Evolutionary conservation across 2,329 filamentous ascomycete species (phyloP).

Genomic region (Capronia epimyces): DNA sequence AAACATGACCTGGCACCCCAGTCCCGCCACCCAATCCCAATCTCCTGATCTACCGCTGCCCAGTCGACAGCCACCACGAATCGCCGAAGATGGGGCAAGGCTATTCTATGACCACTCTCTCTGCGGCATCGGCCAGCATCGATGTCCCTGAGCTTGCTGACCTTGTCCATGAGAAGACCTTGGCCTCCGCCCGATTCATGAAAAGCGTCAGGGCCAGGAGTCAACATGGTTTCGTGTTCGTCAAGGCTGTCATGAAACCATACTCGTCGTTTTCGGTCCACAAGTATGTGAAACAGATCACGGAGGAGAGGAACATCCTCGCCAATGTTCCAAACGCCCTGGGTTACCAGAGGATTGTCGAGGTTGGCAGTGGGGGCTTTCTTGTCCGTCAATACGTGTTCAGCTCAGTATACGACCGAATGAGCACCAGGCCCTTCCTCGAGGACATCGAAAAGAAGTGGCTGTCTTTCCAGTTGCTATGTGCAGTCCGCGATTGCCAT

Average conservation of each 20-base stretch:
- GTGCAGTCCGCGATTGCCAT: slow-evolving; percentile 87
- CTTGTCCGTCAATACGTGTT: slow-evolving; percentile 92
- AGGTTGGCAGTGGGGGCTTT: slow-evolving; percentile 87
- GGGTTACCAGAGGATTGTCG: slow-evolving; percentile 81
- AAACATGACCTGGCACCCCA: background rate
- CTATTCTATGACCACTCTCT: slow-evolving; percentile 87
- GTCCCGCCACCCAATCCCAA: background rate
- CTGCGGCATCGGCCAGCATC: slow-evolving; percentile 85
- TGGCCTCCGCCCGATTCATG: slow-evolving; percentile 91
- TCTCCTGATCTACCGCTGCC: background rate
- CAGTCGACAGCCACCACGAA: background rate
- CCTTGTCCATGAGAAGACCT: slow-evolving; percentile 82
- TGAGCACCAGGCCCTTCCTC: slow-evolving; percentile 89
- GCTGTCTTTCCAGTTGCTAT: slow-evolving; percentile 92
- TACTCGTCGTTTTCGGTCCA: slow-evolving; percentile 75
- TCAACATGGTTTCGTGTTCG: slow-evolving; percentile 83
- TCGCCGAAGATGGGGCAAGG: slow-evolving; percentile 76
- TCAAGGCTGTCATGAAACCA: slow-evolving; percentile 92
- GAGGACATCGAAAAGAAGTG: slow-evolving; percentile 99
- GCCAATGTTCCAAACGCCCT: slow-evolving; percentile 85
- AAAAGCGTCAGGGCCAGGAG: slow-evolving; percentile 90
- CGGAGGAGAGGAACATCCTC: slow-evolving; percentile 73
- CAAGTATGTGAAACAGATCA: slow-evolving; percentile 69
- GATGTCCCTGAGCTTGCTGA: slow-evolving; percentile 89
- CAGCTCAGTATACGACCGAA: slow-evolving; percentile 91